These are phyloP conservation scores for Carallia pectinifolia DNA, from an alignment of 345 rosid genomes.

Conservation along the genomic window DNA sequence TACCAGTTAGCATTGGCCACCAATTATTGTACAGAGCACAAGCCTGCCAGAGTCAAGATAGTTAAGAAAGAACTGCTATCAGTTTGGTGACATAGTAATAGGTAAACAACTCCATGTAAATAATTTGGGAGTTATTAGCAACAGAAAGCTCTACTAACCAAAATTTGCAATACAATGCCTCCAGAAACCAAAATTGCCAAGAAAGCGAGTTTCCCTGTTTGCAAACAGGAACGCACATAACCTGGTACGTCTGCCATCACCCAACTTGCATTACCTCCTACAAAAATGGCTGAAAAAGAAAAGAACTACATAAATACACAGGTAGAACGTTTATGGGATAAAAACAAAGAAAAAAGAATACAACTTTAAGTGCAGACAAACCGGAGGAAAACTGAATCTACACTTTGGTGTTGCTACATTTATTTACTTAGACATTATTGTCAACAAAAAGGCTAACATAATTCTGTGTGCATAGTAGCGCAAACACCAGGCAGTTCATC, in stretches of 20 bases:
- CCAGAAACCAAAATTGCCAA: constrained; percentile 86
- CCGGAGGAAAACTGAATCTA: background rate
- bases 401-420: background rate
- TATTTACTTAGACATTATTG: background rate
- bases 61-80: background rate
- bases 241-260: constrained; percentile 81
- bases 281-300: constrained; percentile 30
- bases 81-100: background rate
- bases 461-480: too few species aligned
- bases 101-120: background rate
- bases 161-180: constrained; percentile 81
- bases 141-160: constrained; percentile 47
- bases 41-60: constrained; percentile 53
- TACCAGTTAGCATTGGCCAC: constrained; percentile 97
- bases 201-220: constrained; percentile 71
- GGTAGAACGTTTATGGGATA: background rate
- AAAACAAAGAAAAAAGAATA: background rate
- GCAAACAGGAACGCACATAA: constrained; percentile 69
- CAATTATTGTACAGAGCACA: constrained; percentile 90
- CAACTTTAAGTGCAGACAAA: background rate
- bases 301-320: background rate
- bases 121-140: constrained; percentile 3
- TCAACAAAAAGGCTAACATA: too few species aligned
- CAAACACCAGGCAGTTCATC: too few species aligned
- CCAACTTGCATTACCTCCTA: constrained; percentile 31